Evolutionary conservation across 345 rosid species (phyloP).

Genomic region (Salix dunnii): DNA sequence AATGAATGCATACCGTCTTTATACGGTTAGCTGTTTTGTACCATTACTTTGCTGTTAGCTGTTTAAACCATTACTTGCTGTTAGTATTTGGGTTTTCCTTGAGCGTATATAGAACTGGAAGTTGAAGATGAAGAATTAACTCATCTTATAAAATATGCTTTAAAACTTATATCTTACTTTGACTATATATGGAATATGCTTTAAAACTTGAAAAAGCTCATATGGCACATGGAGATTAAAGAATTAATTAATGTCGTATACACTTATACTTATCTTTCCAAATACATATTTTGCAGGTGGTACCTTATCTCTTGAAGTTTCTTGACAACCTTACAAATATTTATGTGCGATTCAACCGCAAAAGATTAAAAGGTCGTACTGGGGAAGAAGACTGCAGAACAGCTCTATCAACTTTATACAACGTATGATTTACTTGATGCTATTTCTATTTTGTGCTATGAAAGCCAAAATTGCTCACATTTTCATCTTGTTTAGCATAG

Average conservation of each 20-base stretch:
- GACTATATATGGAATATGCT: not conserved
- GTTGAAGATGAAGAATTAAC: not conserved
- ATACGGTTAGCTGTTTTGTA: constrained; percentile 56
- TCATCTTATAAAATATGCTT: not conserved
- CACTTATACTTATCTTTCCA: not conserved
- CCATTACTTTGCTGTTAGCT: too few species aligned
- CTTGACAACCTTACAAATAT: constrained; percentile 94
- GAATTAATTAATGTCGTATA: not conserved
- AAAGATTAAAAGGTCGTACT: constrained; percentile 93
- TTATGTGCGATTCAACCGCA: constrained; percentile 94
- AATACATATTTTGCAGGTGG: constrained; percentile 52
- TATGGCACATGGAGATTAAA: not conserved
- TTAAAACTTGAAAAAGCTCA: not conserved
- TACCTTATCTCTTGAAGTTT: constrained; percentile 88
- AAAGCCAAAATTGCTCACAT: not conserved
- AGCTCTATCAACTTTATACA: constrained; percentile 87
- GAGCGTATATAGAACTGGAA: not conserved
- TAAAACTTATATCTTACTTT: not conserved
- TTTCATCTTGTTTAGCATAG: not conserved
- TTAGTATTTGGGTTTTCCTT: not conserved
- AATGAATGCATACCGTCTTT: constrained; percentile 93
- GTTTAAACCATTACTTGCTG: not conserved
- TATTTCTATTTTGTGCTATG: constrained; percentile 12
- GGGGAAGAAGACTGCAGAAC: constrained; percentile 84
- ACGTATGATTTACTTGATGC: constrained; percentile 43